These are phyloP conservation scores for Dactylonectria macrodidyma DNA, from an alignment of 2,329 filamentous ascomycete species.

Conservation along the genomic window DNA sequence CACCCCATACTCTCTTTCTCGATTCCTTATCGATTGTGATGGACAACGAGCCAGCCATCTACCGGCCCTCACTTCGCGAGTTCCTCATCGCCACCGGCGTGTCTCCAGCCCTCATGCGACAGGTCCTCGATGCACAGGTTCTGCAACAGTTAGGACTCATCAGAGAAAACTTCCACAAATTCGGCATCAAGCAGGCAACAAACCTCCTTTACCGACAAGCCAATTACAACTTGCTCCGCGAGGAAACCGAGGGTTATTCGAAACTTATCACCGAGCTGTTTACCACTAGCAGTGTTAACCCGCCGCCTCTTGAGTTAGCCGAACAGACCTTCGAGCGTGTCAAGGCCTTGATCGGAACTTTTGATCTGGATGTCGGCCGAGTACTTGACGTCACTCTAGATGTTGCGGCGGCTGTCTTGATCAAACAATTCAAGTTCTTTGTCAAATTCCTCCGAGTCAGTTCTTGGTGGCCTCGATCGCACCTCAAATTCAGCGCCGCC, in stretches of 20 bases:
- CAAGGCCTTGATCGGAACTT: conserved; percentile 95
- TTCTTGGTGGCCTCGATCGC: conserved; percentile 94
- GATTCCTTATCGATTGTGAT: conserved; percentile 86
- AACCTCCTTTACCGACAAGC: conserved; percentile 95
- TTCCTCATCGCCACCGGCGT: conserved; percentile 83
- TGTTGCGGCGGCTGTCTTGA: conserved; percentile 92
- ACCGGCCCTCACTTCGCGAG: conserved; percentile 69
- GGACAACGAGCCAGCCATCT: conserved; percentile 74
- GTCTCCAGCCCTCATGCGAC: conserved; percentile 80
- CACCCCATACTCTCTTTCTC: conserved; percentile 81
- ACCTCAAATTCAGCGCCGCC: conserved; percentile 56
- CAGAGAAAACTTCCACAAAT: conserved; percentile 85
- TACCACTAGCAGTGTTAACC: conserved; percentile 83
- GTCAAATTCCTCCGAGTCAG: conserved; percentile 92
- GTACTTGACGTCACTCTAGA: conserved; percentile 96
- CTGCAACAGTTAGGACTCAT: conserved; percentile 85
- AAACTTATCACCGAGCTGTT: conserved; percentile 97
- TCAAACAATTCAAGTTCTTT: conserved; percentile 95
- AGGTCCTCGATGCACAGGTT: conserved; percentile 84
- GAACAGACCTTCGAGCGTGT: conserved; percentile 91
- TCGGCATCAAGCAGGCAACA: conserved; percentile 91
- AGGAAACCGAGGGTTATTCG: conserved; percentile 97
- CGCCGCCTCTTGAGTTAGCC: conserved; percentile 82
- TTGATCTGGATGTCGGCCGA: conserved; percentile 95
- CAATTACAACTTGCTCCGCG: conserved; percentile 94